Percentiles rank a stretch among this genome's conserved stretches.
phyloP scores from a whole-genome alignment of 768 basidiomycete species.

The Suillus lakei region DNA sequence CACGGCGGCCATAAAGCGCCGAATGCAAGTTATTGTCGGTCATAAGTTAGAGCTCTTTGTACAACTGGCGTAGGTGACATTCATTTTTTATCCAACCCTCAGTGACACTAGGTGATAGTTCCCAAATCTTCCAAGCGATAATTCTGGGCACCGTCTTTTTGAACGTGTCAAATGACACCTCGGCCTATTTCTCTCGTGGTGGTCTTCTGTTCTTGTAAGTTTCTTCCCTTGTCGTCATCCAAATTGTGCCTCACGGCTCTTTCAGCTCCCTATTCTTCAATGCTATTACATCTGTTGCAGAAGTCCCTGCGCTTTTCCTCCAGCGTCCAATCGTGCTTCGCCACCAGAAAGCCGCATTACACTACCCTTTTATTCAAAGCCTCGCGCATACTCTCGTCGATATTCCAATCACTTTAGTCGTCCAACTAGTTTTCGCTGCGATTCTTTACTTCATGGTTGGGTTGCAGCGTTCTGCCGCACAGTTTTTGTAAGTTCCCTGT shows the following conservation, averaged over 20 bases:
- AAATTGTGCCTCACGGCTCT: neutral
- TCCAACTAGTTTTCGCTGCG: conserved; percentile 37
- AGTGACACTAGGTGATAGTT: too few species aligned
- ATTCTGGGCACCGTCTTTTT: conserved; percentile 48
- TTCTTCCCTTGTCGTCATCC: neutral
- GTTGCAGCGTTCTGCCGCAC: conserved; percentile 55
- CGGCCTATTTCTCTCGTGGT: conserved; percentile 57
- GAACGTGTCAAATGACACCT: conserved; percentile 42
- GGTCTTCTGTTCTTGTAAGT: conserved; percentile 81
- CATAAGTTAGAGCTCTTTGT: too few species aligned
- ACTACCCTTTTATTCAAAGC: conserved; percentile 52
- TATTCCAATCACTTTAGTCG: conserved; percentile 45
- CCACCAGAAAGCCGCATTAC: conserved; percentile 52
- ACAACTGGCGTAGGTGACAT: too few species aligned
- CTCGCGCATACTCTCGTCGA: conserved; percentile 53
- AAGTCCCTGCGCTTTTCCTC: conserved; percentile 52
- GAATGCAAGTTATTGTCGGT: too few species aligned
- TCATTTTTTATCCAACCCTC: too few species aligned
- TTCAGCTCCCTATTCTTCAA: conserved; percentile 59
- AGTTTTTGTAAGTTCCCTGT: conserved; percentile 63
- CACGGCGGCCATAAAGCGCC: too few species aligned
- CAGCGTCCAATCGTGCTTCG: conserved; percentile 49
- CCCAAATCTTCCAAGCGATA: conserved; percentile 32
- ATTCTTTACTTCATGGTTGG: conserved; percentile 65
- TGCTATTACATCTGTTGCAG: conserved; percentile 61